Evolutionary conservation across 495 filamentous ascomycete genomes (phyloP), one percentile per base, ranked within the genome.

Genomic region (Bryoglossum gracile): DNA sequence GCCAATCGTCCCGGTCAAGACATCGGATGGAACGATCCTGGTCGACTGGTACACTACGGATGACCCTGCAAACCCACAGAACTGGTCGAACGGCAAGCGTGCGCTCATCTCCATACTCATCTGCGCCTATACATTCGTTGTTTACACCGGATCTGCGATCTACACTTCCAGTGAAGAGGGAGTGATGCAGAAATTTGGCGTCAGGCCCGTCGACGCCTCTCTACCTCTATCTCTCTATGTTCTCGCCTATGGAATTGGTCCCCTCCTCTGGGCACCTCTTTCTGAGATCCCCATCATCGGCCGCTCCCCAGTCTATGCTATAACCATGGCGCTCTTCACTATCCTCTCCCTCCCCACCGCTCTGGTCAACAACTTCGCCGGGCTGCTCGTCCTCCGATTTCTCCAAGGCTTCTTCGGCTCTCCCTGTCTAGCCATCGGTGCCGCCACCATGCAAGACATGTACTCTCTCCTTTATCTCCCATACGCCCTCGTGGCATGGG

Each of bases 301-400:
- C 3, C 72, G 86, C 19, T 70, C 83, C 41, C 76, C 77, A 3
- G 80, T 90, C 43, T 90, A 90, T 56, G 70, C 89, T 34, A 55
- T 65, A 23, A 86, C 83, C 0, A 86, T 88, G 65, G 64, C 72
- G 1, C 67, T 86, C 21, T 91, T 89, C 63, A 65, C 85, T 39
- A 75, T 89, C 47, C 80, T 84, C 68, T 68, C 87, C 14, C 77
- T 92, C 36, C 86, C 87, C 3, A 84, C 83, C 46, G 86, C 85
- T 1, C 68, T 91, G 9, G 84, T 85, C 9, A 64, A 72, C 30
- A 89, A 90, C 55, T 82, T 85, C 26, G 62, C 72, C 26, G 86
- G 86, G 1, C 76, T 91, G 67, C 69, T 92, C 40, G 66, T 89
- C 10, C 72, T 79, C 38, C 80, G 88, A 1, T 92, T 92, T 56